phyloP scores from a whole-genome alignment of 371 early-diverging fungal genomes.

The Mucor mucedo region DNA sequence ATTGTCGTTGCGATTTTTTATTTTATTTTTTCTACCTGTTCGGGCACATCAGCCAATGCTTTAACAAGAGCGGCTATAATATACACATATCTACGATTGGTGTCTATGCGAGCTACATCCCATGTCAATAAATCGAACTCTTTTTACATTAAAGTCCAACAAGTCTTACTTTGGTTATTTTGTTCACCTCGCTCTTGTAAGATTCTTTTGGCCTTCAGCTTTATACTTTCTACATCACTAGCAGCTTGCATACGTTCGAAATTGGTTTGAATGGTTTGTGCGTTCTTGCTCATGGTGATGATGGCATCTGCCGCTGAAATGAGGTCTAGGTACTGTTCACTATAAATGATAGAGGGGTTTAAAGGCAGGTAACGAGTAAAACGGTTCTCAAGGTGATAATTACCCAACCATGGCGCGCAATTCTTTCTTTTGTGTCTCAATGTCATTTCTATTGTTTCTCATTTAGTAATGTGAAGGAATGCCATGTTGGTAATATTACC shows the following conservation, averaged over 20 bases:
- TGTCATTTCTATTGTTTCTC: constrained; percentile 41
- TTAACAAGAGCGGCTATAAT: constrained; percentile 80
- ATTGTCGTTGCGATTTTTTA: neutral
- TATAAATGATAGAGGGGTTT: constrained; percentile 22
- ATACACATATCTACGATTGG: constrained; percentile 63
- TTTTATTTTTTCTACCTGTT: constrained; percentile 49
- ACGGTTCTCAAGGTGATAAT: neutral
- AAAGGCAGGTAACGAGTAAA: neutral
- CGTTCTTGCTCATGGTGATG: constrained; percentile 70
- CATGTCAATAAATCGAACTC: neutral
- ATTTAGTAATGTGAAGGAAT: neutral
- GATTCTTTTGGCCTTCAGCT: constrained; percentile 28
- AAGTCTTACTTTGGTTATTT: constrained; percentile 13
- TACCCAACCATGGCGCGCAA: constrained; percentile 89
- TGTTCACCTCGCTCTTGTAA: constrained; percentile 18
- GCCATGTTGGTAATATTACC: constrained; percentile 13
- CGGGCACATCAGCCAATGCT: constrained; percentile 85
- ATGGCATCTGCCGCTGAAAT: constrained; percentile 88
- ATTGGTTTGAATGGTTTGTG: constrained; percentile 58
- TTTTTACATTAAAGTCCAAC: neutral
- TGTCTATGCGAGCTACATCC: constrained; percentile 43
- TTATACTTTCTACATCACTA: constrained; percentile 64
- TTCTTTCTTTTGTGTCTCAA: constrained; percentile 81
- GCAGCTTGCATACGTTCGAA: constrained; percentile 64
- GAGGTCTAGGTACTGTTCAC: constrained; percentile 85